A percentile compares a stretch with the other conserved stretches of the same genome.
Evolutionary conservation across 1,284 basidiomycete species (phyloP).

Genomic region (Tilletia indica): DNA sequence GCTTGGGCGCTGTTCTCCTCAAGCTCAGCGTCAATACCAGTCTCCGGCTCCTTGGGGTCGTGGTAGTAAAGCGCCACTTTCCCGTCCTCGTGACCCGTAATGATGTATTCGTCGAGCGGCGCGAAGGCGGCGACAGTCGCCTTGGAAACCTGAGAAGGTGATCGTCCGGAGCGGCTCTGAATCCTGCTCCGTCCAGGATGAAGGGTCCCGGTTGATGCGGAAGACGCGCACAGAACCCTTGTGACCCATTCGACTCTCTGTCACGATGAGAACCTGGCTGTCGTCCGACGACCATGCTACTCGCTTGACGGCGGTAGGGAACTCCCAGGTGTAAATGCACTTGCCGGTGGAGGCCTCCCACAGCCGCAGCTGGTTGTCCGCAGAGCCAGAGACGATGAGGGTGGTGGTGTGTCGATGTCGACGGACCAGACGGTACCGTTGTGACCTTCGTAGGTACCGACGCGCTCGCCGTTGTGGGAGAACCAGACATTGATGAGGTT

Average conservation of each 20-base stretch:
- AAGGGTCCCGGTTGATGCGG: slow-evolving; percentile 62
- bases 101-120: slow-evolving; percentile 72
- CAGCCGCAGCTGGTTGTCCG: slow-evolving; percentile 85
- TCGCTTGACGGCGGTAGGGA: slow-evolving; percentile 93
- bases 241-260: slow-evolving; percentile 92
- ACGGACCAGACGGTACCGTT: slow-evolving; percentile 97
- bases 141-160: slow-evolving; percentile 62
- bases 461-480: slow-evolving; percentile 95
- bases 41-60: slow-evolving; percentile 53
- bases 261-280: slow-evolving; percentile 75
- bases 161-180: slow-evolving; percentile 50
- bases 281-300: slow-evolving; percentile 76
- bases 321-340: slow-evolving; percentile 79
- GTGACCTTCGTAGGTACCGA: slow-evolving; percentile 94
- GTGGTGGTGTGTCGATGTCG: slow-evolving; percentile 84
- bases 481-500: slow-evolving; percentile 94
- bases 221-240: slow-evolving; percentile 72
- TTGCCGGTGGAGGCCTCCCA: slow-evolving; percentile 89
- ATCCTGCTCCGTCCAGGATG: slow-evolving; percentile 45
- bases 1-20: slow-evolving; percentile 69
- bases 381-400: slow-evolving; percentile 79
- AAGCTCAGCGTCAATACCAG: slow-evolving; percentile 70
- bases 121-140: slow-evolving; percentile 92
- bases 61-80: slow-evolving; percentile 65
- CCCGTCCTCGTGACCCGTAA: slow-evolving; percentile 94